Conservation (phyloP, 306 rosid genomes). For the Cicer bijugum region DNA sequence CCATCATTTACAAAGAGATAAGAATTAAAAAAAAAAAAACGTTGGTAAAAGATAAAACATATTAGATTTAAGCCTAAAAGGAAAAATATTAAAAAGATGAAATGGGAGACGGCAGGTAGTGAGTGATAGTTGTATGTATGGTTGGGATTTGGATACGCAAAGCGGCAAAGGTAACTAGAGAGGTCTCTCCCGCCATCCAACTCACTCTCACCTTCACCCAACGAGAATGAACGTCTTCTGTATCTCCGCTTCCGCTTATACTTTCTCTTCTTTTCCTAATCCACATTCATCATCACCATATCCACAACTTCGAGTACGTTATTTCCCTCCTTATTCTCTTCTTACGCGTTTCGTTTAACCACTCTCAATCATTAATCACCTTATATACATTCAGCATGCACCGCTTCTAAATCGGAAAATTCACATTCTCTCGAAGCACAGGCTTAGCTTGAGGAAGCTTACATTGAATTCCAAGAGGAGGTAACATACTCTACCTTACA, state of each 20-base stretch:
- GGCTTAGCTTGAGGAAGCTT: constrained; percentile 39
- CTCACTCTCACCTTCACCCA: background rate
- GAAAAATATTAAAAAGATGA: background rate
- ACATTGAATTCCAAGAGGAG: constrained; percentile 52
- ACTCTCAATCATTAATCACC: constrained; percentile 6
- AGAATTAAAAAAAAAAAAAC: too few species aligned
- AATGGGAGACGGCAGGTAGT: background rate
- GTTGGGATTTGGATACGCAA: constrained; percentile 47
- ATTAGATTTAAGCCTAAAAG: too few species aligned
- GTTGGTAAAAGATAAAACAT: too few species aligned
- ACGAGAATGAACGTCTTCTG: constrained; percentile 52
- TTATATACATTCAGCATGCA: constrained; percentile 24
- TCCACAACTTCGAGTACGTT: constrained; percentile 36
- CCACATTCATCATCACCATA: constrained; percentile 6
- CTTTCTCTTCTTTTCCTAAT: constrained; percentile 36
- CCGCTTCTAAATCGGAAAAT: constrained; percentile 45
- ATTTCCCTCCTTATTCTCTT: background rate
- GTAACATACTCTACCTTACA: constrained; percentile 45
- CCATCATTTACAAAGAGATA: too few species aligned
- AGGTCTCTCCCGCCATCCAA: constrained; percentile 70
- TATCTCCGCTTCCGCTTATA: constrained; percentile 45
- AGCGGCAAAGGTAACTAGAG: constrained; percentile 45
- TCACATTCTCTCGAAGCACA: constrained; percentile 37
- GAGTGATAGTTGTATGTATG: constrained; percentile 26
- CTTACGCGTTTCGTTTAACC: background rate